phyloP scores from a whole-genome alignment of 345 rosid species.

The Excoecaria cochinchinensis region DNA sequence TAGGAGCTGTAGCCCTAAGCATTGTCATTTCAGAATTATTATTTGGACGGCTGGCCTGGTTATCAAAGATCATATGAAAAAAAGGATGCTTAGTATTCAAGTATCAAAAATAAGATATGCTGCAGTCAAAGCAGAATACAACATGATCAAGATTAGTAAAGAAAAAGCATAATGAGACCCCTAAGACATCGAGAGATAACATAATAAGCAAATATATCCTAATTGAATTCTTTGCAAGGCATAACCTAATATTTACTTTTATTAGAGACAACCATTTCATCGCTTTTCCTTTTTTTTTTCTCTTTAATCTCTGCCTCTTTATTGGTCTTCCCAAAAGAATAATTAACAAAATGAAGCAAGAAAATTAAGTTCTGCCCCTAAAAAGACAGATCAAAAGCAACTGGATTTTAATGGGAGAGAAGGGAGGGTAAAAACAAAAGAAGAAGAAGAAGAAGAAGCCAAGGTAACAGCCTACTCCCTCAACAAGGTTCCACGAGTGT shows the following conservation, averaged over 20 bases:
- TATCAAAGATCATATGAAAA: neutral
- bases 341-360: neutral
- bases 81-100: neutral
- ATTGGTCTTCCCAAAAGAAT: neutral
- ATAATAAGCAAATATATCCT: neutral
- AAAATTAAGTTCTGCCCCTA: neutral
- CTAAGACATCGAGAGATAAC: neutral
- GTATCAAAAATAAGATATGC: neutral
- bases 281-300: neutral
- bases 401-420: neutral
- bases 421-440: too few species aligned
- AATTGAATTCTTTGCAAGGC: neutral
- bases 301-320: neutral
- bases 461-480: neutral
- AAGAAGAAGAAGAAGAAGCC: neutral
- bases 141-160: slow-evolving; percentile 2
- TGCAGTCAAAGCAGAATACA: neutral
- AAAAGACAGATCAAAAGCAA: neutral
- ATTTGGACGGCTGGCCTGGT: slow-evolving; percentile 55
- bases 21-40: slow-evolving; percentile 43
- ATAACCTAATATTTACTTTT: neutral
- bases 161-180: slow-evolving; percentile 17
- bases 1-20: slow-evolving; percentile 46
- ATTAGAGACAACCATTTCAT: neutral
- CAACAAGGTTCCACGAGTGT: neutral